Percentiles rank a stretch among this genome's conserved stretches.
These are phyloP conservation scores for Aeschynomene evenia DNA, from an alignment of 306 rosid genomes.

Conservation along the genomic window DNA sequence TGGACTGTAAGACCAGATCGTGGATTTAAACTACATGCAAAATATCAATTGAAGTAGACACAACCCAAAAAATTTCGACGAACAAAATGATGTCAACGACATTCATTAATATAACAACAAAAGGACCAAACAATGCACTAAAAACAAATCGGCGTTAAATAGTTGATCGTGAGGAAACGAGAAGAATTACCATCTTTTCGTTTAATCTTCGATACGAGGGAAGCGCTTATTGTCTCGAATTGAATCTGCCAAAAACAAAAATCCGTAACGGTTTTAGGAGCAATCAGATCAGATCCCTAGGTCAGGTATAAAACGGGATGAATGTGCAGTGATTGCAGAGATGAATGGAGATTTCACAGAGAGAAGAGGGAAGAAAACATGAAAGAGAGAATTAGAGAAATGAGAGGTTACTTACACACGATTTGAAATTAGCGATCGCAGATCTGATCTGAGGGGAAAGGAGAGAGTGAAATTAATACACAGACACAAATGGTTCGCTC, in stretches of 20 bases:
- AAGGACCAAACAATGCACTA: not conserved
- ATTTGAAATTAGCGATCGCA: constrained; percentile 22
- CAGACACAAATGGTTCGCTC: not conserved
- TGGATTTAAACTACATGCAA: not conserved
- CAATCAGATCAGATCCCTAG: not conserved
- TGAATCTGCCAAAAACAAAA: constrained; percentile 32
- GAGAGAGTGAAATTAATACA: not conserved
- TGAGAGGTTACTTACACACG: constrained; percentile 15
- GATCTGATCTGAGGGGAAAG: constrained; percentile 27
- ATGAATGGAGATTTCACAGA: not conserved
- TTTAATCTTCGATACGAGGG: not conserved
- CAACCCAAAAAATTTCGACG: not conserved
- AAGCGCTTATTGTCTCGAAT: not conserved
- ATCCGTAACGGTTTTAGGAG: not conserved
- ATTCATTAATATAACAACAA: not conserved
- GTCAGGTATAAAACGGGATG: not conserved
- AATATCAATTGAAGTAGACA: not conserved
- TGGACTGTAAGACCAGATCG: constrained; percentile 25
- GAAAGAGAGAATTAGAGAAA: not conserved
- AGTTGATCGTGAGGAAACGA: not conserved
- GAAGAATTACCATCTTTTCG: constrained; percentile 37
- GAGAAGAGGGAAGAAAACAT: not conserved
- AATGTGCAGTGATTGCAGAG: not conserved
- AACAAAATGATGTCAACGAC: not conserved
- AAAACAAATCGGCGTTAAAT: not conserved